Percentiles rank a stretch among this genome's conserved stretches.
These are phyloP conservation scores for Fusarium euwallaceae DNA, from an alignment of 2,329 filamentous ascomycete species.

Conservation along the genomic window DNA sequence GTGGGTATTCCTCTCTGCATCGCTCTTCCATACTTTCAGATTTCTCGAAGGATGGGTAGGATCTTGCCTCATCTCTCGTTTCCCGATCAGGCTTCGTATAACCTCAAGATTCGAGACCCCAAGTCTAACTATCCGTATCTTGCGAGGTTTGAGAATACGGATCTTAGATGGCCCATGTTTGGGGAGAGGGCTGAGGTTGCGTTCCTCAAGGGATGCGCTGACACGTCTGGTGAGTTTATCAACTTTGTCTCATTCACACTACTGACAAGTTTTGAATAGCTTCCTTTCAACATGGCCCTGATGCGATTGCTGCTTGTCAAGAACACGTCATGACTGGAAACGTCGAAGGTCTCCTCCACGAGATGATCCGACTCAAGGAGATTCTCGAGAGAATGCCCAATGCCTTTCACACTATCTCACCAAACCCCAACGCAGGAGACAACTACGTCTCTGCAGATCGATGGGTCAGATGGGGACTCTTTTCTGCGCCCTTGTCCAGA, in stretches of 20 bases:
- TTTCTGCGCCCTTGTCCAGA: slow-evolving; percentile 64
- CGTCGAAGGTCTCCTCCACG: slow-evolving; percentile 62
- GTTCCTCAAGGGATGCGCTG: slow-evolving; percentile 64
- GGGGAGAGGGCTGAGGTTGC: slow-evolving; percentile 65
- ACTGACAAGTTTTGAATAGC: slow-evolving; percentile 32
- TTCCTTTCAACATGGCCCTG: slow-evolving; percentile 64
- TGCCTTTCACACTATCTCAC: slow-evolving; percentile 67
- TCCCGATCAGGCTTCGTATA: slow-evolving; percentile 67
- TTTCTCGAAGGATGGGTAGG: slow-evolving; percentile 65
- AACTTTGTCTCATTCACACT: accelerated
- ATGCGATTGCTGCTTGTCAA: slow-evolving; percentile 66
- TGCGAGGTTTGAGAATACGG: slow-evolving; percentile 65
- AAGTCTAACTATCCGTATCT: slow-evolving; percentile 64
- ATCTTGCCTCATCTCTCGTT: slow-evolving; percentile 66
- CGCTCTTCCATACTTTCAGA: slow-evolving; percentile 63
- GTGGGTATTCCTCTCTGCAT: slow-evolving; percentile 63
- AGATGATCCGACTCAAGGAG: slow-evolving; percentile 65
- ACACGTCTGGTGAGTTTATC: slow-evolving; percentile 50
- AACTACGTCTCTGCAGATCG: slow-evolving; percentile 63
- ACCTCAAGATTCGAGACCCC: slow-evolving; percentile 63
- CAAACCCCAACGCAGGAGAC: slow-evolving; percentile 65
- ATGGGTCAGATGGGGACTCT: slow-evolving; percentile 66
- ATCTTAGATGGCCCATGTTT: slow-evolving; percentile 67
- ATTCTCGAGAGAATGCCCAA: slow-evolving; percentile 67
- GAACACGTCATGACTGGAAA: slow-evolving; percentile 67